These are phyloP conservation scores for Chaetomium fimeti DNA, from an alignment of 495 filamentous ascomycete species.

Conservation along the genomic window DNA sequence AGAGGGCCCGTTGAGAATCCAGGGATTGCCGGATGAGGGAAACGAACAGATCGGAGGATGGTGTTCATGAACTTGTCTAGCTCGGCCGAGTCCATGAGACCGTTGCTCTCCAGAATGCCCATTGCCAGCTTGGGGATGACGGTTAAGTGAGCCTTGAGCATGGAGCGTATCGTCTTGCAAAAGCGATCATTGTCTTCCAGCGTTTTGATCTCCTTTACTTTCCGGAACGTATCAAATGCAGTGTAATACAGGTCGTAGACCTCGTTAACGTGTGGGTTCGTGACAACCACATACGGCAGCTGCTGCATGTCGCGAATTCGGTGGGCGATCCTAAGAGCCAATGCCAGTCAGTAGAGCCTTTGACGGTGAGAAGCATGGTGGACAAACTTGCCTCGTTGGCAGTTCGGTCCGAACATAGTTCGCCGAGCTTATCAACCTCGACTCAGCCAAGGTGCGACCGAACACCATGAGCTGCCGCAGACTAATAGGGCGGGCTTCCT, in stretches of 20 bases:
- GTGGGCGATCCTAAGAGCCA: constrained; percentile 67
- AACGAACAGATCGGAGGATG: constrained; percentile 76
- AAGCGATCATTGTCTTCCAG: constrained; percentile 88
- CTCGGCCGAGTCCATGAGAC: constrained; percentile 70
- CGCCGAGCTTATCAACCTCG: constrained; percentile 84
- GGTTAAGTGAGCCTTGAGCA: constrained; percentile 80
- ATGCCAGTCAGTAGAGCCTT: not conserved
- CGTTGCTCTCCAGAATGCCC: constrained; percentile 85
- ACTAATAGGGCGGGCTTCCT: constrained; percentile 81
- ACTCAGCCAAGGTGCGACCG: constrained; percentile 81
- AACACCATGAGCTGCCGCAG: constrained; percentile 94
- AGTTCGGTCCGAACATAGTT: constrained; percentile 97
- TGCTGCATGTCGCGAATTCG: constrained; percentile 97
- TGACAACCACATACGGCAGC: constrained; percentile 90
- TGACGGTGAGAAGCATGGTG: not conserved
- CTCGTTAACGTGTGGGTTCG: constrained; percentile 88
- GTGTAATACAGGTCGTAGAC: constrained; percentile 97
- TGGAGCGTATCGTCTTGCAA: constrained; percentile 75
- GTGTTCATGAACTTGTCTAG: constrained; percentile 96
- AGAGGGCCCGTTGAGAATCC: not conserved
- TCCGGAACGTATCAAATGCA: constrained; percentile 86
- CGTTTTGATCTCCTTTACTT: constrained; percentile 76
- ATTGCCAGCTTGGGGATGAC: constrained; percentile 93
- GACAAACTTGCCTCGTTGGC: constrained; percentile 67
- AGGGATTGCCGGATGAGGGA: not conserved